phyloP scores from a whole-genome alignment of 2,329 filamentous ascomycete genomes.

The Exophiala sideris region DNA sequence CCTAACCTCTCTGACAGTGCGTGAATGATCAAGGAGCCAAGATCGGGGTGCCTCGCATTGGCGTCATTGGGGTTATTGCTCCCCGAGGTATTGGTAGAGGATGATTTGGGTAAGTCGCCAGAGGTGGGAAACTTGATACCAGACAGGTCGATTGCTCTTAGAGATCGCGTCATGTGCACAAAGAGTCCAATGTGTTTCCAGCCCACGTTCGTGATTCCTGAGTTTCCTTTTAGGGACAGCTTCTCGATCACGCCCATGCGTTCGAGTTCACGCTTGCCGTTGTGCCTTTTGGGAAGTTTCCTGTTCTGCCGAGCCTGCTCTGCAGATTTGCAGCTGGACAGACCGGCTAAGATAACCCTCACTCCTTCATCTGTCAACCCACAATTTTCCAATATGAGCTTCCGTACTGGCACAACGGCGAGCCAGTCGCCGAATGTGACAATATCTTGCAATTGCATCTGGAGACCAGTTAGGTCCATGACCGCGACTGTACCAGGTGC shows the following conservation, averaged over 20 bases:
- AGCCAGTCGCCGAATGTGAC: slow-evolving; percentile 89
- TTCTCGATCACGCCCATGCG: slow-evolving; percentile 73
- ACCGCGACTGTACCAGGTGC: slow-evolving; percentile 74
- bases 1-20: slow-evolving; percentile 74
- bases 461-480: slow-evolving; percentile 80
- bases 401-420: slow-evolving; percentile 85
- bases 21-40: slow-evolving; percentile 66
- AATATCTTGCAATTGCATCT: slow-evolving; percentile 77
- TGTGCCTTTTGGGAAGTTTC: slow-evolving; percentile 38
- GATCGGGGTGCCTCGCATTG: slow-evolving; percentile 42
- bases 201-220: slow-evolving; percentile 75
- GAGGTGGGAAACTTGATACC: slow-evolving; percentile 67
- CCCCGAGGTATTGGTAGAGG: slow-evolving; percentile 20
- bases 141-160: slow-evolving; percentile 83
- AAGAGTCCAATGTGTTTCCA: slow-evolving; percentile 92
- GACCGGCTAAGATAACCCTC: slow-evolving; percentile 77
- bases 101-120: slow-evolving; percentile 17
- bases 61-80: slow-evolving; percentile 9
- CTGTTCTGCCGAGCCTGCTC: slow-evolving; percentile 54
- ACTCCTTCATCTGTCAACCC: slow-evolving; percentile 83
- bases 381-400: slow-evolving; percentile 81
- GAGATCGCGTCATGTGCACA: slow-evolving; percentile 79
- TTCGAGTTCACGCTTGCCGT: slow-evolving; percentile 31
- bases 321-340: slow-evolving; percentile 73
- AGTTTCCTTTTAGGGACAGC: slow-evolving; percentile 83